Conservation (phyloP, 306 rosid genomes). For the Vigna mungo region DNA sequence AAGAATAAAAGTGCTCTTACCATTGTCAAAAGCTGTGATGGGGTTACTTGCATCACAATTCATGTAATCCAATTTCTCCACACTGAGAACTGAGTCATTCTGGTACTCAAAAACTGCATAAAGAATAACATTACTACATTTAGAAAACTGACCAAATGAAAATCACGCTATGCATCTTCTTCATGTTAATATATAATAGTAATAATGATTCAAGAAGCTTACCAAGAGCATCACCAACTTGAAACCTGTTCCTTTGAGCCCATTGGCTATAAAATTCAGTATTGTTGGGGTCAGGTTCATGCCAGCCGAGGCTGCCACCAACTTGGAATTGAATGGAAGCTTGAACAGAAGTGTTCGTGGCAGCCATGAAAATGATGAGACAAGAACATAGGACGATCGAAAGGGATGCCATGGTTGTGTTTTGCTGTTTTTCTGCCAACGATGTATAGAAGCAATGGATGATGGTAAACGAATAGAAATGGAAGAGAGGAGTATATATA, state of each 20-base stretch:
- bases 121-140: neutral
- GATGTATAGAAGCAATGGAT: constrained; percentile 3
- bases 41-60: constrained; percentile 69
- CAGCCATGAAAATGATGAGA: constrained; percentile 42
- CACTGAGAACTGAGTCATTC: constrained; percentile 79
- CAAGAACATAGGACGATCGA: constrained; percentile 14
- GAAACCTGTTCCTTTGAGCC: constrained; percentile 75
- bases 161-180: neutral
- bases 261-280: constrained; percentile 60
- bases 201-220: constrained; percentile 20
- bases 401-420: constrained; percentile 46
- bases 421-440: neutral
- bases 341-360: constrained; percentile 39
- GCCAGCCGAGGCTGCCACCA: constrained; percentile 80
- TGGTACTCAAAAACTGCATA: constrained; percentile 72
- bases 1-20: constrained; percentile 67
- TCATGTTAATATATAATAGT: neutral
- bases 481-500: constrained; percentile 9
- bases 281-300: constrained; percentile 51
- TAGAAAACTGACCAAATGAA: neutral
- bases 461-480: neutral
- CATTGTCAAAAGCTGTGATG: constrained; percentile 65
- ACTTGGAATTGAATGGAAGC: constrained; percentile 64
- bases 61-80: constrained; percentile 73
- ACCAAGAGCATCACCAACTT: constrained; percentile 83